Percentiles rank a stretch among this genome's conserved stretches.
phyloP scores from a whole-genome alignment of 2,329 filamentous ascomycete genomes.

The Aureobasidium sp. region DNA sequence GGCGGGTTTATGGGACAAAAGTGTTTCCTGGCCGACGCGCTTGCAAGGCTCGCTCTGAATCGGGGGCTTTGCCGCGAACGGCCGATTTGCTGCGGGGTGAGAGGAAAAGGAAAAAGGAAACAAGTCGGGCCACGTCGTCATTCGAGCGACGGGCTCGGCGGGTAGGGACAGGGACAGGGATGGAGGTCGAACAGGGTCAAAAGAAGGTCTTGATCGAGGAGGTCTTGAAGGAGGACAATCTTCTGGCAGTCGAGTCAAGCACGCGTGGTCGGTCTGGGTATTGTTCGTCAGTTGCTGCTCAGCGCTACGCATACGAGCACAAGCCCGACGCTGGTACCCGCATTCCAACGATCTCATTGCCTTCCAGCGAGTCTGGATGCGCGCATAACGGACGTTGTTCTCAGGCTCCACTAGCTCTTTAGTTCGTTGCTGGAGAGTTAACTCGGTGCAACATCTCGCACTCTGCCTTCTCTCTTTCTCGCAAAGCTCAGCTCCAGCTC shows the following conservation, averaged over 20 bases:
- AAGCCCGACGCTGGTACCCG: conserved; percentile 11
- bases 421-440: conserved; percentile 7
- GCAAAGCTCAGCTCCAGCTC: conserved; percentile 3
- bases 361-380: conserved; percentile 10
- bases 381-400: conserved; percentile 11
- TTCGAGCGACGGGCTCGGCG: background rate
- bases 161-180: background rate
- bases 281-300: background rate
- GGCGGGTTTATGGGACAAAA: background rate
- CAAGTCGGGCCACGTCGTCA: conserved; percentile 1
- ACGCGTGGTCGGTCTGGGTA: background rate
- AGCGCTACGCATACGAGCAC: background rate
- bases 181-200: background rate
- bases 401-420: conserved; percentile 13
- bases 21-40: conserved; percentile 7
- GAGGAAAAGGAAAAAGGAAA: background rate
- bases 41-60: background rate
- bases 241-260: background rate
- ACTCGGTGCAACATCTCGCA: conserved; percentile 6
- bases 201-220: background rate
- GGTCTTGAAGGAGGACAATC: background rate
- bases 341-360: conserved; percentile 13
- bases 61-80: conserved; percentile 4
- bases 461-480: background rate
- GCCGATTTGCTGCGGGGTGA: conserved; percentile 5